Conservation (phyloP, 805 yeast genomes). For the Spathaspora sp. region DNA sequence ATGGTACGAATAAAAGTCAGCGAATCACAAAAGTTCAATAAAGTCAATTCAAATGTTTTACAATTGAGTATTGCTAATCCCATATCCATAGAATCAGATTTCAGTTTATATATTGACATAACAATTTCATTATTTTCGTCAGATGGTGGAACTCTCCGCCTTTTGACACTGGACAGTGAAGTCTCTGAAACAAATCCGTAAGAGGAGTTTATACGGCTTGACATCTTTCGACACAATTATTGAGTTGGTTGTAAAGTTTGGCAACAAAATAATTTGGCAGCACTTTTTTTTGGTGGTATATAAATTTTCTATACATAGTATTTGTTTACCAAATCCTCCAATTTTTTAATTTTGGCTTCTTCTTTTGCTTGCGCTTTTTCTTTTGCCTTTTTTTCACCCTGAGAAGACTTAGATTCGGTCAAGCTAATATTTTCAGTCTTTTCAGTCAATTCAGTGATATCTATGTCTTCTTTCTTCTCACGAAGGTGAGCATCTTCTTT, state of each 20-base stretch:
- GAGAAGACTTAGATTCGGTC: slow-evolving; percentile 2
- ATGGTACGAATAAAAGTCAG: slow-evolving; percentile 6
- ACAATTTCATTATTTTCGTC: slow-evolving; percentile 1
- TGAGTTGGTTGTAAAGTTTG: not conserved
- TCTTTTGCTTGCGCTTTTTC: slow-evolving; percentile 3
- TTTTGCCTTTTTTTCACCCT: slow-evolving; percentile 7
- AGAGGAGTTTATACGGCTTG: not conserved
- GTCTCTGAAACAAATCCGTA: slow-evolving; percentile 3
- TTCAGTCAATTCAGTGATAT: slow-evolving; percentile 2
- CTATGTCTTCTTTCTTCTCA: not conserved
- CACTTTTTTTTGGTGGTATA: not conserved
- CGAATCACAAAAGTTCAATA: slow-evolving; percentile 5
- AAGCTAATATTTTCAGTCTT: not conserved
- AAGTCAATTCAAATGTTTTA: slow-evolving; percentile 1
- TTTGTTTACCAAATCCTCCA: not conserved
- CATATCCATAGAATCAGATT: slow-evolving; percentile 5
- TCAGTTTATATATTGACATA: slow-evolving; percentile 6
- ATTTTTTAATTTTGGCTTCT: not conserved
- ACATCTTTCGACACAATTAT: not conserved
- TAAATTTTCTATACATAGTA: not conserved
- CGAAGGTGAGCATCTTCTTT: slow-evolving; percentile 3
- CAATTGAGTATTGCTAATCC: slow-evolving; percentile 4
- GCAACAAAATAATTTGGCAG: not conserved
- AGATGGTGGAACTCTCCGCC: not conserved
- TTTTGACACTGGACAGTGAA: not conserved